phyloP scores from a whole-genome alignment of 148 eudicot species.

The Nyssa sinensis region DNA sequence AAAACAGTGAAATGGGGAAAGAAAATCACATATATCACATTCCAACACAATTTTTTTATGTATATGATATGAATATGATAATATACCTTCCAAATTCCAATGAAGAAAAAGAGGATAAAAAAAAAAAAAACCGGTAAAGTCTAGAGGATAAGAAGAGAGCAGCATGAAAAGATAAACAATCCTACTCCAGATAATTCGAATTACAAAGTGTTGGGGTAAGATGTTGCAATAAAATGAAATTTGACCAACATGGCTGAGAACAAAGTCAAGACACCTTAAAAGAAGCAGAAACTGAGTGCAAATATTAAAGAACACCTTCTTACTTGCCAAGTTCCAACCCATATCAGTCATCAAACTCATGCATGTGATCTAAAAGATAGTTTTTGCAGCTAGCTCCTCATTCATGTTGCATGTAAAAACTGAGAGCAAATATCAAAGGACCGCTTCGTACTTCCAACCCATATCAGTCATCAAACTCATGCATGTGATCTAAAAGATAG shows the following conservation, averaged over 20 bases:
- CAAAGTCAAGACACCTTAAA: neutral
- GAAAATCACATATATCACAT: neutral
- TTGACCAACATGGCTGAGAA: conserved; percentile 11
- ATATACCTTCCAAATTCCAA: too few species aligned
- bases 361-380: conserved; percentile 77
- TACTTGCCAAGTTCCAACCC: conserved; percentile 9
- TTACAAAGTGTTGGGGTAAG: neutral
- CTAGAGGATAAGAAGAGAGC: too few species aligned
- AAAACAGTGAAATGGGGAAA: neutral
- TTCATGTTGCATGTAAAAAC: too few species aligned
- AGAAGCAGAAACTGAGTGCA: neutral
- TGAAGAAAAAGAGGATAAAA: too few species aligned
- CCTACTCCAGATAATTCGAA: neutral
- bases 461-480: conserved; percentile 45
- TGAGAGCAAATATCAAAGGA: neutral
- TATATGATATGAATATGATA: too few species aligned
- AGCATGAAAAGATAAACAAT: neutral
- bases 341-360: conserved; percentile 51
- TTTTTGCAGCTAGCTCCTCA: conserved; percentile 81
- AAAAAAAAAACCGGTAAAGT: too few species aligned
- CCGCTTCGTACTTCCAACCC: neutral
- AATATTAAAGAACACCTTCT: neutral
- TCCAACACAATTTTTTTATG: neutral
- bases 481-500: too few species aligned
- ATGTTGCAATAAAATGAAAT: neutral